Base-by-base conservation (phyloP, 192 early-diverging fungal species). In the Coemansia umbellata region DNA sequence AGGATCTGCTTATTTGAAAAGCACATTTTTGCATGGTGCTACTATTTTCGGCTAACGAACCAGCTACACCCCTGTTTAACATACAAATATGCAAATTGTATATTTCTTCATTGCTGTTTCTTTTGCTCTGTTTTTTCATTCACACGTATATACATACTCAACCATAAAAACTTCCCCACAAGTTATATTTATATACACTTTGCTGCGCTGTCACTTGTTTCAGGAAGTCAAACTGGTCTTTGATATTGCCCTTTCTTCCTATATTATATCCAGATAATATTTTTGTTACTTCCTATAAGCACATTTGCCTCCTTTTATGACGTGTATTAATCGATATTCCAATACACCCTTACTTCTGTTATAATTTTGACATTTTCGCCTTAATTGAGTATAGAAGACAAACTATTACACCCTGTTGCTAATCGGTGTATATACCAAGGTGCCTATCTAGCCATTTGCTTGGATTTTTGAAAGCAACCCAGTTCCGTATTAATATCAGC, bases 21-120 rank as follows among this genome's bases (percentile, higher is more conserved):
- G 27, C 42, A 26, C 26, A 45, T 45, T 45, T 28, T 45, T 45
- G 43, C 28, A 27, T 45, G 24, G 28, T 45, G 43, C 24, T 45
- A 45, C 43, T 45, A 45, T 13, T 26, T 45, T 26, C 15, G 7
- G 43, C 21, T 10, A 45, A 45, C 28, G 43, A 14, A 45, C 23
- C n/a, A 45, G 28, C 43, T 26, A 45, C 43, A 26, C 23, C 28
- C 28, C 43, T 28, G 23, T 26, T 45, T n/a, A 19, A 26, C 43
- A 45, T 10, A 8, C 2, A 19, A 45, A 45, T 13, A 45, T 7
- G 8, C 43, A 27, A 9, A n/a, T n/a, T 27, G 21, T 5, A 26
- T 27, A 28, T 19, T 5, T 45, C 15, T 15, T 45, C 26, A n/a
- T 23, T 43, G 3, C n/a, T 45, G 23, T 45, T 28, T 26, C 43